These are phyloP conservation scores for Nitzschia sp. DNA, from an alignment of 108 stramenopile genomes.

Conservation along the genomic window DNA sequence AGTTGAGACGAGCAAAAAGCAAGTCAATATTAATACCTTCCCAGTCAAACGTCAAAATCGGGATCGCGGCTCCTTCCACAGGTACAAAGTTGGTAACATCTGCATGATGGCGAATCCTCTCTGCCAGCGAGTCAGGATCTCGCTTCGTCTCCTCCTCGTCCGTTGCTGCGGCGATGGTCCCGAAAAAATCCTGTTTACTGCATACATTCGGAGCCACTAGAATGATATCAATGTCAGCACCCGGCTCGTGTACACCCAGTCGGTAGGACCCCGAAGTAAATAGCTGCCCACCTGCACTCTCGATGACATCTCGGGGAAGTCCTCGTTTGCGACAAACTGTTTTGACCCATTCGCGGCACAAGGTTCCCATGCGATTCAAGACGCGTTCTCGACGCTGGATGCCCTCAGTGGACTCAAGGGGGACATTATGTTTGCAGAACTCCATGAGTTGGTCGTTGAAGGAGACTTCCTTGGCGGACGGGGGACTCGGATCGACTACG, in stretches of 20 bases:
- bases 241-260: slow-evolving; percentile 94
- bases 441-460: slow-evolving; percentile 50
- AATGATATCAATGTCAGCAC: slow-evolving; percentile 95
- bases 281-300: slow-evolving; percentile 77
- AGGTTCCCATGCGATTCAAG: slow-evolving; percentile 62
- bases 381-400: slow-evolving; percentile 81
- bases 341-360: slow-evolving; percentile 76
- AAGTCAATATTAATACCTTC: slow-evolving; percentile 97
- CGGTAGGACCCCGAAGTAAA: slow-evolving; percentile 94
- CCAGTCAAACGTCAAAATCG: slow-evolving; percentile 98
- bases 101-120: slow-evolving; percentile 76
- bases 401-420: slow-evolving; percentile 73
- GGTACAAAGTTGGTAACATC: slow-evolving; percentile 92
- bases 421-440: slow-evolving; percentile 60
- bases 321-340: slow-evolving; percentile 58
- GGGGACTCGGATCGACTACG: slow-evolving; percentile 63
- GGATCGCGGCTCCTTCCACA: slow-evolving; percentile 91
- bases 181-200: slow-evolving; percentile 94
- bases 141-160: slow-evolving; percentile 32
- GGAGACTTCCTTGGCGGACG: slow-evolving; percentile 51
- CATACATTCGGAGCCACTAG: slow-evolving; percentile 87
- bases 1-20: slow-evolving; percentile 89
- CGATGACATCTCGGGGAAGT: slow-evolving; percentile 59
- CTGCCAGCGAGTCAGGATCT: slow-evolving; percentile 84
- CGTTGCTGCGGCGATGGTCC: slow-evolving; percentile 41